Evolutionary conservation across 2,329 filamentous ascomycete genomes (phyloP).

Genomic region (Xylariaceae sp.): DNA sequence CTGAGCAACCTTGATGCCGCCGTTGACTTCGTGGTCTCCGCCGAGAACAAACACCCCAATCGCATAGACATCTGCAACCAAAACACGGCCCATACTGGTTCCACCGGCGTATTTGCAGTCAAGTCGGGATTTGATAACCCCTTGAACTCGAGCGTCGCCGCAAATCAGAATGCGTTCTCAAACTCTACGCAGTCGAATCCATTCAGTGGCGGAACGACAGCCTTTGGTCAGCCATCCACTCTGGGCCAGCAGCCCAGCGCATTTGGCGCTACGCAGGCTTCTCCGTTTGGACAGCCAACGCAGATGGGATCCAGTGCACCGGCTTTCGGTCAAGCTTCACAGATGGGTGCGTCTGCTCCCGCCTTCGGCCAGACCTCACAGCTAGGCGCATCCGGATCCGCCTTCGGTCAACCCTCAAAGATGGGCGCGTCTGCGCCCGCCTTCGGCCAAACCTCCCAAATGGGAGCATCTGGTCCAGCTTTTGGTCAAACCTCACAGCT

Average conservation of each 20-base stretch:
- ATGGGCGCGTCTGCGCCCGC: slow-evolving; percentile 20
- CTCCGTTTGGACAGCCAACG: slow-evolving; percentile 22
- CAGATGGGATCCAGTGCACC: slow-evolving; percentile 16
- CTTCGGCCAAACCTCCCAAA: slow-evolving; percentile 39
- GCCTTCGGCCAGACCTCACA: slow-evolving; percentile 32
- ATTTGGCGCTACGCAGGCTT: slow-evolving; percentile 9
- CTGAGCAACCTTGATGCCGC: slow-evolving; percentile 66
- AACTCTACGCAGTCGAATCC: slow-evolving; percentile 30
- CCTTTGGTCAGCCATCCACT: slow-evolving; percentile 31
- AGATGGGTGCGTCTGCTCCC: slow-evolving; percentile 27
- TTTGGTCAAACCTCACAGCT: slow-evolving; percentile 33
- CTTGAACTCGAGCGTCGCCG: slow-evolving; percentile 25
- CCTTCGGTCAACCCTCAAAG: slow-evolving; percentile 36
- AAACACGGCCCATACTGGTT: slow-evolving; percentile 38
- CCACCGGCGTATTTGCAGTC: slow-evolving; percentile 41
- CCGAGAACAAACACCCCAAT: slow-evolving; percentile 68
- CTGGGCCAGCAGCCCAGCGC: slow-evolving; percentile 16
- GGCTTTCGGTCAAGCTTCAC: slow-evolving; percentile 39
- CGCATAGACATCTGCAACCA: slow-evolving; percentile 58
- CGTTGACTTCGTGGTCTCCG: slow-evolving; percentile 61
- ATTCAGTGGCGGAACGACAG: slow-evolving; percentile 22
- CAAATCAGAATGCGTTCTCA: slow-evolving; percentile 40
- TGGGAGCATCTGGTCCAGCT: slow-evolving; percentile 28
- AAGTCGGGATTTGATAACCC: slow-evolving; percentile 26
- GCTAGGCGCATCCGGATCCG: slow-evolving; percentile 28